Evolutionary conservation across 1,139 yeast genomes (phyloP).

Genomic region (Hansenula lynferdii): DNA sequence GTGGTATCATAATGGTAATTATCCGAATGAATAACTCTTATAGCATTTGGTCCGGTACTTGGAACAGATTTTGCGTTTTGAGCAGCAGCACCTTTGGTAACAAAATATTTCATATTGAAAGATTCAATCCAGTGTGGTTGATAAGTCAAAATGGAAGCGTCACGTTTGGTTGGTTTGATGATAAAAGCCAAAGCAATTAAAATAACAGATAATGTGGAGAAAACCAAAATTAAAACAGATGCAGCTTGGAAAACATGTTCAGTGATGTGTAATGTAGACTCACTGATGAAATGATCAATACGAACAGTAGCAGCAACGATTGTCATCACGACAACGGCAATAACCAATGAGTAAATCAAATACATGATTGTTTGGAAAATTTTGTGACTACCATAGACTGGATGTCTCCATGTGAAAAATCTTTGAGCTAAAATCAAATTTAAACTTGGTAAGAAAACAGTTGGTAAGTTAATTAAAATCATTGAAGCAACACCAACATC

Average conservation of each 20-base stretch:
- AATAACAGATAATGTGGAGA: constrained; percentile 51
- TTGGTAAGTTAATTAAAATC: constrained; percentile 54
- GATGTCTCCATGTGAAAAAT: constrained; percentile 79
- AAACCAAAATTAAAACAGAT: constrained; percentile 49
- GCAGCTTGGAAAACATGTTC: constrained; percentile 57
- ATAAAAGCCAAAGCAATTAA: constrained; percentile 50
- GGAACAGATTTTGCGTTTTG: constrained; percentile 46
- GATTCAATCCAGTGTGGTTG: constrained; percentile 81
- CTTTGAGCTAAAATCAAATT: constrained; percentile 72
- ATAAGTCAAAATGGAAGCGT: constrained; percentile 51
- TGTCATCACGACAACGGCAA: constrained; percentile 59
- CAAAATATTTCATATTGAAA: constrained; percentile 53
- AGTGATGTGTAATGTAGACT: constrained; percentile 42
- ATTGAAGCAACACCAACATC: constrained; percentile 55
- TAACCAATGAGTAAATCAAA: constrained; percentile 47
- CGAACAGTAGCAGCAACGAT: constrained; percentile 65
- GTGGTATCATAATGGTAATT: constrained; percentile 34
- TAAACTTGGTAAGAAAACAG: constrained; percentile 50
- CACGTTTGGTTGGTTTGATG: constrained; percentile 53
- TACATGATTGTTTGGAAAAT: constrained; percentile 52
- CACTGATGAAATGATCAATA: constrained; percentile 49
- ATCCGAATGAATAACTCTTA: constrained; percentile 37
- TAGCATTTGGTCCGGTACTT: constrained; percentile 42
- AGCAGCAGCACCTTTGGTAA: constrained; percentile 40
- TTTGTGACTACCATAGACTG: constrained; percentile 59